Percentiles rank a stretch among this genome's conserved stretches.
These are phyloP conservation scores for Venturiaceae sp. DNA, from an alignment of 2,329 filamentous ascomycete genomes.

Conservation along the genomic window DNA sequence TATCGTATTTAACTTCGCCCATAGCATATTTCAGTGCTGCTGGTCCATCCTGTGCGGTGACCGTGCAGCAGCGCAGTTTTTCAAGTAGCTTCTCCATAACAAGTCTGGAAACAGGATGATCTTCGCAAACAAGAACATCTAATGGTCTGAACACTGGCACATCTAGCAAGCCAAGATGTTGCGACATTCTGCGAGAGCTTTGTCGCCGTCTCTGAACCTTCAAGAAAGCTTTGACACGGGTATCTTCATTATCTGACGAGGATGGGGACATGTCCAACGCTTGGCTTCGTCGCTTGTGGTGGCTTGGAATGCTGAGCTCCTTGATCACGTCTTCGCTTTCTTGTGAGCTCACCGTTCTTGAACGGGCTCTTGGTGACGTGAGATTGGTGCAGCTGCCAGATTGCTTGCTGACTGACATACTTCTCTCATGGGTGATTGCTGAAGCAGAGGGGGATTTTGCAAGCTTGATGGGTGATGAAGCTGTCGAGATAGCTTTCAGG, in stretches of 20 bases:
- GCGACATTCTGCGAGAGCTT: slow-evolving; percentile 86
- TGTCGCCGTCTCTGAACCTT: slow-evolving; percentile 91
- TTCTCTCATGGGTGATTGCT: slow-evolving; percentile 35
- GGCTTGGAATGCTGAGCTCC: slow-evolving; percentile 49
- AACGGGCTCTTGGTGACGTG: slow-evolving; percentile 60
- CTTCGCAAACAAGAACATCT: slow-evolving; percentile 93
- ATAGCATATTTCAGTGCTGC: slow-evolving; percentile 91
- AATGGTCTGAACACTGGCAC: slow-evolving; percentile 74
- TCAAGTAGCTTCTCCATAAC: slow-evolving; percentile 99
- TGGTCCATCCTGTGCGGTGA: slow-evolving; percentile 79
- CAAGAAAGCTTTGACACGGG: slow-evolving; percentile 79
- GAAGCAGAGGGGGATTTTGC: slow-evolving; percentile 31
- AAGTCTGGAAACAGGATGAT: slow-evolving; percentile 91
- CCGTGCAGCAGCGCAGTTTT: slow-evolving; percentile 88
- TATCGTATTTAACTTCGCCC: slow-evolving; percentile 96
- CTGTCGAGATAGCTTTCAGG: slow-evolving; percentile 40
- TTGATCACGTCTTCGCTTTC: slow-evolving; percentile 67
- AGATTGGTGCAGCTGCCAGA: slow-evolving; percentile 20
- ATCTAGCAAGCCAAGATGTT: slow-evolving; percentile 68
- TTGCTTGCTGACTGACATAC: slow-evolving; percentile 19
- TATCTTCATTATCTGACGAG: slow-evolving; percentile 93
- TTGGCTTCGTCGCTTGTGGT: slow-evolving; percentile 87
- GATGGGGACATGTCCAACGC: slow-evolving; percentile 95
- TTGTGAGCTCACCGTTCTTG: slow-evolving; percentile 87
- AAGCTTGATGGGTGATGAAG: slow-evolving; percentile 44